Conservation (phyloP, 1,284 basidiomycete genomes). For the Agaricales sp. region DNA sequence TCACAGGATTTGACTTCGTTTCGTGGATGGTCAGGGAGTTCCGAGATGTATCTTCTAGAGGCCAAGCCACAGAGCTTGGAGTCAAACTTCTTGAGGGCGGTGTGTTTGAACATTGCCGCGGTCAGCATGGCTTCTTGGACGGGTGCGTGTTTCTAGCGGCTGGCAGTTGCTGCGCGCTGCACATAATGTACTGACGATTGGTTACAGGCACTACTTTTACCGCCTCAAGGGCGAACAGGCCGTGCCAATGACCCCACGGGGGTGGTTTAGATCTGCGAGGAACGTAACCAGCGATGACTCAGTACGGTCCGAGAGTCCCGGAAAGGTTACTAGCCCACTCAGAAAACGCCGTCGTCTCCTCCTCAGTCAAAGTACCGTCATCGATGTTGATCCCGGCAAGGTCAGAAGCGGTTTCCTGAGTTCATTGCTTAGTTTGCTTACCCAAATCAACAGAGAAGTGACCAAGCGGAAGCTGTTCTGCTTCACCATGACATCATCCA, state of each 20-base stretch:
- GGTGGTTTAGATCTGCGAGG: conserved; percentile 53
- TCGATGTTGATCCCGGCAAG: conserved; percentile 78
- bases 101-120: conserved; percentile 73
- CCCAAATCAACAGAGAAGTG: no score
- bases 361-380: conserved; percentile 79
- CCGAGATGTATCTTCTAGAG: conserved; percentile 69
- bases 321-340: conserved; percentile 28
- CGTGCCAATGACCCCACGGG: conserved; percentile 54
- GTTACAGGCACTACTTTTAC: conserved; percentile 74
- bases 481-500: conserved; percentile 90
- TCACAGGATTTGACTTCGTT: conserved; percentile 80
- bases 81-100: conserved; percentile 66
- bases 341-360: conserved; percentile 59
- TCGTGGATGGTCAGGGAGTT: conserved; percentile 84
- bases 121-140: conserved; percentile 74
- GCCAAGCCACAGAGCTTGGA: conserved; percentile 76
- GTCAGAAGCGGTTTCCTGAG: conserved; percentile 24
- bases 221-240: conserved; percentile 70
- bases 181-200: conserved; percentile 1
- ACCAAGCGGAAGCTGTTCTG: conserved; percentile 80
- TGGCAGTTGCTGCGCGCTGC: conserved; percentile 5
- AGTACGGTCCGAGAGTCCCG: conserved; percentile 19
- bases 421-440: background rate
- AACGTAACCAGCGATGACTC: conserved; percentile 18
- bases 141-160: conserved; percentile 39